Conservation (phyloP, 177 flowering plant genomes). For the Telopea speciosissima region DNA sequence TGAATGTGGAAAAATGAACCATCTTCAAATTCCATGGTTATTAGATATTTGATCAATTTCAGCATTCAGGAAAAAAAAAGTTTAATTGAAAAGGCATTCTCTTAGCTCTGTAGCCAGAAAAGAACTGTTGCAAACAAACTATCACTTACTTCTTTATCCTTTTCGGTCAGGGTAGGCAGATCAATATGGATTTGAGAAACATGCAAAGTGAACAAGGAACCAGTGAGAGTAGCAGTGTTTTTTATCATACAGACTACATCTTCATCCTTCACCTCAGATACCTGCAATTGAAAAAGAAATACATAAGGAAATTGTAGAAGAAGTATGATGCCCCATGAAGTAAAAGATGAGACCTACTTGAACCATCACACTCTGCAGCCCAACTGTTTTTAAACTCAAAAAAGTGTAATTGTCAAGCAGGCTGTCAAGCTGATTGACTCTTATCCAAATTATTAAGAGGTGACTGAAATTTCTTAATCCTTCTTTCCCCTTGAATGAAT, state of each 20-base stretch:
- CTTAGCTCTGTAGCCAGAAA: not conserved
- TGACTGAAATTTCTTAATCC: no score
- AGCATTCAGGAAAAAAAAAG: not conserved
- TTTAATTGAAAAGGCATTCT: not conserved
- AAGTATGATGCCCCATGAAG: not conserved
- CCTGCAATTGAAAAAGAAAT: constrained; percentile 37
- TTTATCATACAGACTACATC: constrained; percentile 81
- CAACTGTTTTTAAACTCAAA: not conserved
- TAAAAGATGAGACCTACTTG: not conserved
- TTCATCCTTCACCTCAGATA: constrained; percentile 63
- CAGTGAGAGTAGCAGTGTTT: constrained; percentile 81
- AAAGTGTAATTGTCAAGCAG: not conserved
- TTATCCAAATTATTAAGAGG: not conserved
- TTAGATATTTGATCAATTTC: not conserved
- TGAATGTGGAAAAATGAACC: not conserved
- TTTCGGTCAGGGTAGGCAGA: constrained; percentile 79
- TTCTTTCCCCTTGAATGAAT: no score
- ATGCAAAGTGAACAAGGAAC: constrained; percentile 83
- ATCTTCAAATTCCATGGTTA: not conserved
- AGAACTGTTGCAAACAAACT: constrained; percentile 4
- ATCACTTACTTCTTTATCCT: constrained; percentile 76
- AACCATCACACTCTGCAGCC: not conserved
- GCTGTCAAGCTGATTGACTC: not conserved
- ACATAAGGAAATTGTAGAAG: constrained; percentile 1
- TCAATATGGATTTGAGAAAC: constrained; percentile 81